Evolutionary conservation across 2,329 filamentous ascomycete species (phyloP).

Genomic region (Verticillium longisporum): DNA sequence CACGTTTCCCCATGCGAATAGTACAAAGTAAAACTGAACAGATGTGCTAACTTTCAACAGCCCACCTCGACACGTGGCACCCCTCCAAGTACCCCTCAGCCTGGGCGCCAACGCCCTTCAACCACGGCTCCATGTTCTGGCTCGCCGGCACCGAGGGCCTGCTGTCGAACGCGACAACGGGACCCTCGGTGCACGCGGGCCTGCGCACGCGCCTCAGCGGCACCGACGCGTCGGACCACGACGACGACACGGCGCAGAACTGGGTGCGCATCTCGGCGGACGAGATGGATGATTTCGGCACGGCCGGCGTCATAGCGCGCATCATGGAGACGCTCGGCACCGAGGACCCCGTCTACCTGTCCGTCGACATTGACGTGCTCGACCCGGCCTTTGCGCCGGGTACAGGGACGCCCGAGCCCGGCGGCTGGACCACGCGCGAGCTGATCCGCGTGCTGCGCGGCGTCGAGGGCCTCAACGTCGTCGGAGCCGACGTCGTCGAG

Average conservation of each 20-base stretch:
- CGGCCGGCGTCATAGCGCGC: slow-evolving; percentile 58
- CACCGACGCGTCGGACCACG: slow-evolving; percentile 58
- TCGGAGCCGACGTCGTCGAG: slow-evolving; percentile 87
- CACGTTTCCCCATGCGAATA: too few species aligned
- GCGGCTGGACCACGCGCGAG: slow-evolving; percentile 86
- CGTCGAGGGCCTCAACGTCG: slow-evolving; percentile 75
- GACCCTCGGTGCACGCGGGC: slow-evolving; percentile 74
- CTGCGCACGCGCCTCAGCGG: slow-evolving; percentile 70
- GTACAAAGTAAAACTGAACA: not conserved
- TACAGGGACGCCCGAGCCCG: slow-evolving; percentile 83
- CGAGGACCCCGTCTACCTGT: slow-evolving; percentile 73
- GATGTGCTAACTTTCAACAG: slow-evolving; percentile 16
- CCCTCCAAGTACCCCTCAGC: slow-evolving; percentile 71
- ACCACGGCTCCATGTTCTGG: slow-evolving; percentile 90
- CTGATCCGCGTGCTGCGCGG: slow-evolving; percentile 77
- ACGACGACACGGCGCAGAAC: slow-evolving; percentile 66
- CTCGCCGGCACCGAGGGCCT: slow-evolving; percentile 75
- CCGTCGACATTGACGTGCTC: slow-evolving; percentile 35
- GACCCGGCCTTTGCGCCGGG: slow-evolving; percentile 47
- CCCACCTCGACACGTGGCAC: slow-evolving; percentile 80
- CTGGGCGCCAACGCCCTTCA: slow-evolving; percentile 69
- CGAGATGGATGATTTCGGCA: slow-evolving; percentile 79
- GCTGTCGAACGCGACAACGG: slow-evolving; percentile 62
- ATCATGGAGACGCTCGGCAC: slow-evolving; percentile 69
- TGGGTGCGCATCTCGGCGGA: slow-evolving; percentile 77